Conservation (phyloP, 2,329 filamentous ascomycete genomes). For the Penicillium sp. region DNA sequence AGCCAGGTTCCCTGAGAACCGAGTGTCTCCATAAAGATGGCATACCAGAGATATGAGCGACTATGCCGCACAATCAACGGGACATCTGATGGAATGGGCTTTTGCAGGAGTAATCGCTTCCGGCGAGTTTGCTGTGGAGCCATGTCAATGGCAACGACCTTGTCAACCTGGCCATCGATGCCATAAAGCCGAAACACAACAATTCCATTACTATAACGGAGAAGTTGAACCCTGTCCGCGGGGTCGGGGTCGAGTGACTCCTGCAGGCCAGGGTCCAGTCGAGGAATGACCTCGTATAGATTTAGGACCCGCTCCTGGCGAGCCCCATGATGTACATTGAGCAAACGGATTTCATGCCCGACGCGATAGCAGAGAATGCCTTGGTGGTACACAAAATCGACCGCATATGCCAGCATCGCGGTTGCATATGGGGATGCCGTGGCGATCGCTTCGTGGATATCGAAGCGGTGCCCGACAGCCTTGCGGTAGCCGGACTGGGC, state of each 20-base stretch:
- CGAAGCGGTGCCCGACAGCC: slow-evolving; percentile 65
- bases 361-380: slow-evolving; percentile 70
- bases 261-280: slow-evolving; percentile 42
- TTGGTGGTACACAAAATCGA: slow-evolving; percentile 66
- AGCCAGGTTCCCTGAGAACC: slow-evolving; percentile 66
- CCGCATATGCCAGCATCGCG: slow-evolving; percentile 64
- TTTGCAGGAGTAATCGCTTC: slow-evolving; percentile 50
- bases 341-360: slow-evolving; percentile 61
- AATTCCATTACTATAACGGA: slow-evolving; percentile 64
- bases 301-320: slow-evolving; percentile 63
- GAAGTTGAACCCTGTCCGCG: slow-evolving; percentile 57
- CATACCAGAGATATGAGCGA: slow-evolving; percentile 66
- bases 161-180: slow-evolving; percentile 50
- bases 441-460: slow-evolving; percentile 65
- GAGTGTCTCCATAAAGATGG: slow-evolving; percentile 65
- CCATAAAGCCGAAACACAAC: slow-evolving; percentile 64
- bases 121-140: slow-evolving; percentile 29
- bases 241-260: slow-evolving; percentile 23
- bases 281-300: slow-evolving; percentile 52
- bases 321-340: slow-evolving; percentile 61
- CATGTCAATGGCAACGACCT: slow-evolving; percentile 61
- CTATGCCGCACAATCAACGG: slow-evolving; percentile 74
- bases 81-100: slow-evolving; percentile 53
- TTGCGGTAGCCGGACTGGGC: slow-evolving; percentile 55
- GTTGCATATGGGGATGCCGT: slow-evolving; percentile 67